A percentile compares a stretch with the other conserved stretches of the same genome.
Conservation (phyloP, 2,329 filamentous ascomycete genomes). For the Trichoderma endophyticum region DNA sequence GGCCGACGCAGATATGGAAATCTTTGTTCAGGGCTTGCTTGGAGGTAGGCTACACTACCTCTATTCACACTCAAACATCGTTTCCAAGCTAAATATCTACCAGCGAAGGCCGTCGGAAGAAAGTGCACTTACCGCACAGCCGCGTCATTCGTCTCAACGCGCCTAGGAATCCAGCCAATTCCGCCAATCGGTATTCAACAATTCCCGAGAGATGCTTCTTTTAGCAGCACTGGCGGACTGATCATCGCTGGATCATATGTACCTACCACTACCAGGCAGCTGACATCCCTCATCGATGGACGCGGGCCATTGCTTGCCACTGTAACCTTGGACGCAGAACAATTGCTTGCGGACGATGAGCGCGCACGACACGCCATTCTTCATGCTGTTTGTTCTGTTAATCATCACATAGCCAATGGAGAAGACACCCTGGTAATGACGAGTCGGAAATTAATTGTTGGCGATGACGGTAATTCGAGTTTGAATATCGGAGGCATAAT, state of each 20-base stretch:
- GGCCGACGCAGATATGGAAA: conserved; percentile 52
- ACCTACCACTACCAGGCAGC: neutral
- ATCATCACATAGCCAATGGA: no score
- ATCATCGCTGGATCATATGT: neutral
- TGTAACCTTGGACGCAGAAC: neutral
- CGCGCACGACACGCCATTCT: no score
- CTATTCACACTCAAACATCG: no score
- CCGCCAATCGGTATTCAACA: neutral
- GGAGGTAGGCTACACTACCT: neutral
- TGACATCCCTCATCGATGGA: neutral
- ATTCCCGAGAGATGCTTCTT: neutral
- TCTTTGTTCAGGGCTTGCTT: conserved; percentile 50
- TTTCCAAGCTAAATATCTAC: neutral
- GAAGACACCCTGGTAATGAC: no score
- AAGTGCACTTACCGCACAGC: conserved; percentile 39
- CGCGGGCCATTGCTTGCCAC: neutral
- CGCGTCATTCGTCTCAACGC: conserved; percentile 41
- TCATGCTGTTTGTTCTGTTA: no score
- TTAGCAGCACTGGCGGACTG: neutral
- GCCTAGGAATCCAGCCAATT: conserved; percentile 13
- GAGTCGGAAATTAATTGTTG: no score
- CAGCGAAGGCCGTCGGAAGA: conserved; percentile 23
- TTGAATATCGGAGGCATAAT: no score
- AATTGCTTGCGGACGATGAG: no score
- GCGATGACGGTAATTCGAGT: no score